Base-by-base conservation (phyloP, 1,284 basidiomycete genomes). In the Amylostereum chailletii region DNA sequence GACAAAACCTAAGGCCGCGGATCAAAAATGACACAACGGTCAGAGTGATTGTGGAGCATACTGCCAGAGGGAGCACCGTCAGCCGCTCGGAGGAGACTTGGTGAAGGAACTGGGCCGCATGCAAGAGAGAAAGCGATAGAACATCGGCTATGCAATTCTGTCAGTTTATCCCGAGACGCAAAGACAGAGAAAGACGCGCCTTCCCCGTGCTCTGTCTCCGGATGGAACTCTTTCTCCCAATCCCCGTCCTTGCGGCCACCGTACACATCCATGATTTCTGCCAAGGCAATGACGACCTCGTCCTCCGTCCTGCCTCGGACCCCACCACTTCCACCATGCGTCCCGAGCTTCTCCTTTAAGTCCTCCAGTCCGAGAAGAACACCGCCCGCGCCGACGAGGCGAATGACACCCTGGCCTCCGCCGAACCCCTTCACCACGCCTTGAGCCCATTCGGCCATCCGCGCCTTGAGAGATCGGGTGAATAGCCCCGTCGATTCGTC, bases 141-240 rank as follows among this genome's bases (percentile, higher is more conserved):
- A 62, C 61, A 45, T 70, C 69, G 58, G 50, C 55, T 61, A 55
- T 55, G 40, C 1, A 34, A 26, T 11, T 19, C 37, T 42, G 5
- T 37, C 5, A 32, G 46, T 8, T 11, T 54, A 50, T 65, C 48
- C 29, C 45, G 31, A 43, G 41, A 38, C 30, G 43, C 31, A 37
- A 44, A 34, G 47, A 27, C 32, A 42, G 36, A 34, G 33, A 40
- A 31, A 5, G 26, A 51, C 54, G 32, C 36, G 64, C 63, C 57
- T 53, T 58, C 53, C 27, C 58, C 51, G 57, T 65, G 66, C 54
- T 75, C 69, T 4, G 68, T 66, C 11, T 66, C 65, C 26, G 74
- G 71, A 48, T 71, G 71, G 58, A 86, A 87, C 57, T 88, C 83
- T 44, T 67, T 72, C 58, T 81, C 78, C 86, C 86, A 88, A 34